Base-by-base conservation (phyloP, 306 rosid genomes). In the Chamaecrista fasciculata region DNA sequence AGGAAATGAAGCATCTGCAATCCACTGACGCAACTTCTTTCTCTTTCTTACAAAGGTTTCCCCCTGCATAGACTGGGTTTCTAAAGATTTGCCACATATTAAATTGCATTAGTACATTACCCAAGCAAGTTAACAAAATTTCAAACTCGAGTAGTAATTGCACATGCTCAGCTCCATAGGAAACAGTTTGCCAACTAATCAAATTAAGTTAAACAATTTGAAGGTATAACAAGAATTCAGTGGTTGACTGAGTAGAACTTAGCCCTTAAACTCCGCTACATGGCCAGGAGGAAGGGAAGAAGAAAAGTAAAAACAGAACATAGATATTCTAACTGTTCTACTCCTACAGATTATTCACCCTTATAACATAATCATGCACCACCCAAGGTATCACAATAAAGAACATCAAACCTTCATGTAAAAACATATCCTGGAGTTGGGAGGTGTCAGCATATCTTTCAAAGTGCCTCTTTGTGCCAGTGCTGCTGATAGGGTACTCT, bases 1-100 rank as follows among this genome's bases (percentile, higher is more conserved):
- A 18, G 78, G 73, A 81, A 69, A 62, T 14, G 87, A 72, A 24
- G 85, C 76, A 71, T 81, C 82, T 55, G 77, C 79, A 48, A 79
- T 78, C 82, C 82, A 83, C 49, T 76, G 96, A 19, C 62, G 79
- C 79, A 93, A 66, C 72, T 85, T 93, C 74, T 75, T 81, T 78
- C 98, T 83, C 85, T 90, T 93, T 71, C 74, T 81, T 55, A 61
- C 26, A 64, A 93, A 93, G 56, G 81, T 37, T 3, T 82, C 77
- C 74, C 86, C 78, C 53, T 49, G 76, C 50, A 21, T 18, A 64
- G 29, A 31, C 70, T 60, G 74, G 69, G 62, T 71, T 59, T 80
- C 96, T 84, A 78, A 85, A 66, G 34, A 71, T 62, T 79, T 67
- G 48, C 15, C 59, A 66, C 34, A 70, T 56, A 73, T 52, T 46